A percentile compares a stretch with the other conserved stretches of the same genome.
phyloP scores from a whole-genome alignment of 768 basidiomycete genomes.

The Rhizopogon salebrosus region DNA sequence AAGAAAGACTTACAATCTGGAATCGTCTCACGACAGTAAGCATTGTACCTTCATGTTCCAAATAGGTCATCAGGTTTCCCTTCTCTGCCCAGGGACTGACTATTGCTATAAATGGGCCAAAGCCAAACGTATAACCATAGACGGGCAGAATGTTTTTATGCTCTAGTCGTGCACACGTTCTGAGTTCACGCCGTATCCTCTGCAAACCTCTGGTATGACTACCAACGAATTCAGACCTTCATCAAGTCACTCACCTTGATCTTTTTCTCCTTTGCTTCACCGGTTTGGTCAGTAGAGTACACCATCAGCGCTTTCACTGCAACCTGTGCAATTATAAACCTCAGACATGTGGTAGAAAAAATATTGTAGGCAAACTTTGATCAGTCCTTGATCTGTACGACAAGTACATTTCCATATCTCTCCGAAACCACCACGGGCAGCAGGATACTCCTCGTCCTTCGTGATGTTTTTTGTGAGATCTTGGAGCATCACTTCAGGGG shows the following conservation, averaged over 20 bases:
- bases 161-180: conserved; percentile 19
- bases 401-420: conserved; percentile 3
- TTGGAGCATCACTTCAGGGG: background rate
- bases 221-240: background rate
- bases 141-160: conserved; percentile 25
- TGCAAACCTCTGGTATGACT: background rate
- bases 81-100: conserved; percentile 32
- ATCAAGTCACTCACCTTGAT: background rate
- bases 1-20: conserved; percentile 9
- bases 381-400: background rate
- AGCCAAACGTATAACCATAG: conserved; percentile 23
- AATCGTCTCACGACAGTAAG: conserved; percentile 3
- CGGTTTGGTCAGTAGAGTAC: background rate
- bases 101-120: conserved; percentile 27
- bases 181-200: conserved; percentile 13
- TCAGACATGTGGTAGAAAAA: background rate
- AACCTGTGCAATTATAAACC: background rate
- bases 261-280: background rate
- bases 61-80: conserved; percentile 20
- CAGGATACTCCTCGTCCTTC: background rate
- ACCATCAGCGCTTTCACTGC: conserved; percentile 1
- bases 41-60: conserved; percentile 9
- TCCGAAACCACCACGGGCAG: background rate
- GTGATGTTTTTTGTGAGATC: background rate
- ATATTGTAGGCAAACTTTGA: background rate